Evolutionary conservation across 768 basidiomycete species (phyloP).

Genomic region (Coprinopsis sp.): DNA sequence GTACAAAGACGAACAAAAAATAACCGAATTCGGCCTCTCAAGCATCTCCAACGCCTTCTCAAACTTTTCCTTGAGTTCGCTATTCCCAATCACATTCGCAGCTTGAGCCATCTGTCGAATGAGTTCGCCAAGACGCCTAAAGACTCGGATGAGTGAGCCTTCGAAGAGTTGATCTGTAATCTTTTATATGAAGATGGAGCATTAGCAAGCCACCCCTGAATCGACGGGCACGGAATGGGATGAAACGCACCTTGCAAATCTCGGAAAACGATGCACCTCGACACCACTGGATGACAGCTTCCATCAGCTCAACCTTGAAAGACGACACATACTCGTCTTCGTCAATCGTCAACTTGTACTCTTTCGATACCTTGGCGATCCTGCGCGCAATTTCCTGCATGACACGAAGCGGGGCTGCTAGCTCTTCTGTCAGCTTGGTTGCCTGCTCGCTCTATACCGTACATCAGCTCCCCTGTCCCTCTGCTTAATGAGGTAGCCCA

Average conservation of each 20-base stretch:
- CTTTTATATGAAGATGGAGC: conserved; percentile 35
- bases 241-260: conserved; percentile 77
- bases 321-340: conserved; percentile 95
- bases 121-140: conserved; percentile 90
- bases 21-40: conserved; percentile 89
- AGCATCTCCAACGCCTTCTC: conserved; percentile 89
- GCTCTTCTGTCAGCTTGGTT: conserved; percentile 86
- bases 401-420: conserved; percentile 84
- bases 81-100: conserved; percentile 94
- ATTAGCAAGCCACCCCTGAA: background rate
- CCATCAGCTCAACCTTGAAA: conserved; percentile 99
- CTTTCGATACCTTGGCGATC: conserved; percentile 95
- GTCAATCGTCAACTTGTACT: conserved; percentile 82
- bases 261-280: conserved; percentile 95
- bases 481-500: conserved; percentile 20
- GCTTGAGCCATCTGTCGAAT: conserved; percentile 94
- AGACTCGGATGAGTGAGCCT: conserved; percentile 93
- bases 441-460: conserved; percentile 72
- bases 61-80: conserved; percentile 91
- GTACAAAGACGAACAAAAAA: conserved; percentile 85
- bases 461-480: background rate
- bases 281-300: conserved; percentile 96
- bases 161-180: conserved; percentile 90
- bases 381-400: conserved; percentile 95
- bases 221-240: background rate